Base-by-base conservation (phyloP, 305 asterid species). In the Rubia peregrina region DNA sequence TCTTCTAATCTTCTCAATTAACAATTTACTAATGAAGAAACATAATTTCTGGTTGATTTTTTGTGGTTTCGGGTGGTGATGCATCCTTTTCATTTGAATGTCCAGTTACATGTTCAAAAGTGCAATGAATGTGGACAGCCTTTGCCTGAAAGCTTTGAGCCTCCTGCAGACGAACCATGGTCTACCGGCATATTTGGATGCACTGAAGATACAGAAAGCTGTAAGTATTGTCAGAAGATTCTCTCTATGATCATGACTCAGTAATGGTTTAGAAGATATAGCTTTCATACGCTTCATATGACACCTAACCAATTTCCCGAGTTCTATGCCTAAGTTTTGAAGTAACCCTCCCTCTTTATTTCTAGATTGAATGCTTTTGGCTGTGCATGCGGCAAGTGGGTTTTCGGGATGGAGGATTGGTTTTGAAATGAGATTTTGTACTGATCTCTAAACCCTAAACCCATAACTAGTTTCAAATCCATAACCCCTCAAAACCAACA, bases 81-180 rank as follows among this genome's bases (percentile, higher is more conserved):
- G 30, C 49, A 16, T 51, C 16, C 6, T 16, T 36, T 33, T 51
- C 48, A 41, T 68, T n/a, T 49, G 17, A 68, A 75, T 84, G 68
- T 80, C 82, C 86, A 93, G 98, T 77, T 91, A 84, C 66, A 72
- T 81, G 96, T 81, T 68, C 97, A 75, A 78, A 91, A 86, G 86
- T 93, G 98, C 84, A 76, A 82, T 69, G 97, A 89, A 75, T 93
- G 98, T 81, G 96, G 97, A 57, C 97, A 93, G 77, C 82, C 97
- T 76, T 82, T 93, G 78, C 97, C 98, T 38, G 97, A 93, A 81
- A 93, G 97, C 81, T 93, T 85, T 81, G 90, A 83, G 79, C 87
- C 92, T 68, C 97, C 96, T 62, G 89, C 97, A 0, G 95, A 89
- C 67, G 98, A 93, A 77, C 97, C 98, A 59, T 93, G 98, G 98